A percentile compares a stretch with the other conserved stretches of the same genome.
phyloP scores from a whole-genome alignment of 2,329 filamentous ascomycete genomes.

The Claviceps spartinae region DNA sequence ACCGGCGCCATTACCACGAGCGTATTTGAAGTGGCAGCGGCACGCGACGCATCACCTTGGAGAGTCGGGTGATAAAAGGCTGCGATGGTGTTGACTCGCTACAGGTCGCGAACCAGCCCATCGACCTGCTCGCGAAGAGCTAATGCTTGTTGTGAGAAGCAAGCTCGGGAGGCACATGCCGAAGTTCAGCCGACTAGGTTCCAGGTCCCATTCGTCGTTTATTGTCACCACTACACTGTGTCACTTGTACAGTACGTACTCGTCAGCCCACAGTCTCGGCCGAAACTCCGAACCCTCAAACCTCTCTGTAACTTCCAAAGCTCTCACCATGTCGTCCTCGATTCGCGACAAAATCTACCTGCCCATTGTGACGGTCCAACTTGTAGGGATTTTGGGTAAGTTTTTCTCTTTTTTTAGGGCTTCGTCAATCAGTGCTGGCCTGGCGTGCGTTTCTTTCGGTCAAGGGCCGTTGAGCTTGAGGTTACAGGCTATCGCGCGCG shows the following conservation, averaged over 20 bases:
- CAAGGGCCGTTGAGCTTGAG: too few species aligned
- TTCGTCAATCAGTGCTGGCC: too few species aligned
- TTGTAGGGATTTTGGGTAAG: conserved; percentile 24
- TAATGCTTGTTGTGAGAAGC: conserved; percentile 9
- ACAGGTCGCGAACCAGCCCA: conserved; percentile 12
- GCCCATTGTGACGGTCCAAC: conserved; percentile 19
- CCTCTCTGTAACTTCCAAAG: not conserved
- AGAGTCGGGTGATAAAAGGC: conserved; percentile 8
- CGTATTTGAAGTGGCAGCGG: conserved; percentile 30
- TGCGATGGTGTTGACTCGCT: conserved; percentile 20
- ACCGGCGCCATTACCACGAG: conserved; percentile 55
- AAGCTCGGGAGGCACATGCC: conserved; percentile 10
- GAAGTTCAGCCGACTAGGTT: conserved; percentile 13
- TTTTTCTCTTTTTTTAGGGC: not conserved
- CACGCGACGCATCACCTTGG: conserved; percentile 26
- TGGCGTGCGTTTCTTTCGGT: too few species aligned
- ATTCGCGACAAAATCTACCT: conserved; percentile 24
- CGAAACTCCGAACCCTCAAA: not conserved
- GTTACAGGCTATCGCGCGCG: not conserved
- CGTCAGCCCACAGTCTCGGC: not conserved
- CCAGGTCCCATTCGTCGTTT: not conserved
- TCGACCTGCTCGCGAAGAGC: conserved; percentile 1
- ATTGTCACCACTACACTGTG: too few species aligned
- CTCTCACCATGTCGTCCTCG: not conserved
- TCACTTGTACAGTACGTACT: too few species aligned